A percentile compares a stretch with the other conserved stretches of the same genome.
These are phyloP conservation scores for Penicillium frequentans DNA, from an alignment of 2,329 filamentous ascomycete species.

Conservation along the genomic window DNA sequence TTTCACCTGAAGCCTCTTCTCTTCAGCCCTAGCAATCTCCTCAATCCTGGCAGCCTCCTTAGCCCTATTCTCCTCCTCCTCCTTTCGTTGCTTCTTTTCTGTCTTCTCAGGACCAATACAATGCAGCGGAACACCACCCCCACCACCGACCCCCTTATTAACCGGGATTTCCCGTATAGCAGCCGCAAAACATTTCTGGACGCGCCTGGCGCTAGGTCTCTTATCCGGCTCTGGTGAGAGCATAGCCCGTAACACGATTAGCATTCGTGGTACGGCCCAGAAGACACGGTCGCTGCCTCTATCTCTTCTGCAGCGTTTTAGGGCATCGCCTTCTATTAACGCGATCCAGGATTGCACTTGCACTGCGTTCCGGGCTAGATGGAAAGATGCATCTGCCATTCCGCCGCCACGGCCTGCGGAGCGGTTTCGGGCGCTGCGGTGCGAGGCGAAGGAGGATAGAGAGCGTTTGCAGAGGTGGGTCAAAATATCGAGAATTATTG, in stretches of 20 bases:
- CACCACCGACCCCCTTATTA: neutral
- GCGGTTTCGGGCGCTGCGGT: constrained; percentile 55
- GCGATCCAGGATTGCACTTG: constrained; percentile 60
- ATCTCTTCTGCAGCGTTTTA: constrained; percentile 33
- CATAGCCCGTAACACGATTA: constrained; percentile 40
- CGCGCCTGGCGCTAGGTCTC: constrained; percentile 32
- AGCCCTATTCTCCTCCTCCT: neutral
- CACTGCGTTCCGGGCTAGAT: constrained; percentile 51
- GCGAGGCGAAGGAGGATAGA: constrained; percentile 55
- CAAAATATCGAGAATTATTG: constrained; percentile 59
- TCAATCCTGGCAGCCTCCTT: neutral
- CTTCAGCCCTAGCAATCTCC: neutral
- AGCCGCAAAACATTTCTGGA: constrained; percentile 25
- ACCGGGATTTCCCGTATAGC: constrained; percentile 12
- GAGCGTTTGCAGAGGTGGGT: constrained; percentile 60
- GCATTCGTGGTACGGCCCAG: constrained; percentile 38
- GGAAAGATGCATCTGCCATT: constrained; percentile 58
- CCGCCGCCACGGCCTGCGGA: constrained; percentile 48
- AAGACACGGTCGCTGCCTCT: constrained; percentile 36
- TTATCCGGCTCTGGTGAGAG: constrained; percentile 33
- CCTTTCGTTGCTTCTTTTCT: neutral
- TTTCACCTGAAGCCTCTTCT: neutral
- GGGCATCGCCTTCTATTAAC: constrained; percentile 49
- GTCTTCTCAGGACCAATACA: constrained; percentile 6
- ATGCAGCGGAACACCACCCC: constrained; percentile 10